phyloP scores from a whole-genome alignment of 169 alveolate species.

The Plasmodium gaboni region DNA sequence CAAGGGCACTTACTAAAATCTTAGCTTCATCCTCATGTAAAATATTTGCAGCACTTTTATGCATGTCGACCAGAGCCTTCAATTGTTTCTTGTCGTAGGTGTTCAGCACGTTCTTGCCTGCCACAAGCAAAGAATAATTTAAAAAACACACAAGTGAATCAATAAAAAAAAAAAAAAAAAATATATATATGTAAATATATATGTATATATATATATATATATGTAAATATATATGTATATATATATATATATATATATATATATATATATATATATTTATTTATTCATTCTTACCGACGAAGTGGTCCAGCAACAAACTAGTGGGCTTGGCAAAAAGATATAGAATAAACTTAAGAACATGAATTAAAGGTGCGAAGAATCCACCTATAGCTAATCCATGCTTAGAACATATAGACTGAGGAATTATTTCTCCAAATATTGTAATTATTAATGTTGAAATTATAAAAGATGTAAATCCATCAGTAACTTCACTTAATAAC shows the following conservation, averaged over 20 bases:
- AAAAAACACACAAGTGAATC: background rate
- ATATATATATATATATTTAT: conserved; percentile 10
- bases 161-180: background rate
- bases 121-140: background rate
- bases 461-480: conserved; percentile 86
- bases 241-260: background rate
- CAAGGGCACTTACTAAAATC: conserved; percentile 81
- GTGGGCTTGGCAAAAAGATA: conserved; percentile 87
- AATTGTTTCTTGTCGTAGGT: conserved; percentile 81
- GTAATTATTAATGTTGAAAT: conserved; percentile 88
- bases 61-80: conserved; percentile 86
- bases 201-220: background rate
- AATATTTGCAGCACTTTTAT: conserved; percentile 79
- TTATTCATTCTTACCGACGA: conserved; percentile 77
- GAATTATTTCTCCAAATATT: conserved; percentile 92
- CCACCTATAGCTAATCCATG: conserved; percentile 91
- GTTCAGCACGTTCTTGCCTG: conserved; percentile 77
- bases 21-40: conserved; percentile 83
- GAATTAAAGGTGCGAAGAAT: conserved; percentile 84
- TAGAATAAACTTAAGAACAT: conserved; percentile 75
- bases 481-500: conserved; percentile 88
- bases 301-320: conserved; percentile 79
- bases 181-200: background rate
- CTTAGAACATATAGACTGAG: conserved; percentile 91
- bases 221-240: background rate